phyloP scores from a whole-genome alignment of 768 basidiomycete species.

The Boletellus sp. region DNA sequence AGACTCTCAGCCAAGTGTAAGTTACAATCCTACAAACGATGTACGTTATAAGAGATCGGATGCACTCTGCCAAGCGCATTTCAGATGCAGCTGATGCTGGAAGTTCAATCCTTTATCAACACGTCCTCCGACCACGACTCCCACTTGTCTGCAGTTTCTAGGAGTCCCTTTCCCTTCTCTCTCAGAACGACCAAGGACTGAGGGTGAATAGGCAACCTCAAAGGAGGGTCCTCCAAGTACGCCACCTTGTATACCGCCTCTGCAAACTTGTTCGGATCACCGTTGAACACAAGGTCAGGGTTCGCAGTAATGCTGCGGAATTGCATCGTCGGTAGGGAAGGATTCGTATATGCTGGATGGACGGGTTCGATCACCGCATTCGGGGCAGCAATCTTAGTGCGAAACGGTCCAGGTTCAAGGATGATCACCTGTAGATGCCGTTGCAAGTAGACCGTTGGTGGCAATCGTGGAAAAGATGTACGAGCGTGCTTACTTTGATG shows the following conservation, averaged over 20 bases:
- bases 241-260: conserved; percentile 4
- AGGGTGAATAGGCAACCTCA: conserved; percentile 11
- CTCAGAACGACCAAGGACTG: background rate
- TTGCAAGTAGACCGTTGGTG: too few relatives aligned
- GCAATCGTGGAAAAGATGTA: too few relatives aligned
- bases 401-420: conserved; percentile 1
- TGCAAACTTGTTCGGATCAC: conserved; percentile 18
- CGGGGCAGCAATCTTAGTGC: background rate
- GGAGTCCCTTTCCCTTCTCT: conserved; percentile 1
- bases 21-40: too few relatives aligned
- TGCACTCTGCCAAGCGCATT: too few relatives aligned
- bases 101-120: background rate
- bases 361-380: background rate
- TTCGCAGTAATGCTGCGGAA: background rate
- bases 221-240: conserved; percentile 13
- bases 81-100: too few relatives aligned
- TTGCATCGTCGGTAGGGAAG: conserved; percentile 1
- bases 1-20: too few relatives aligned
- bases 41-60: too few relatives aligned
- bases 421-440: conserved; percentile 1
- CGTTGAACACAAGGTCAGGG: background rate
- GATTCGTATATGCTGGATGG: conserved; percentile 15
- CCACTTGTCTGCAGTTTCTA: conserved; percentile 17
- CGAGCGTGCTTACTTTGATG: conserved; percentile 12
- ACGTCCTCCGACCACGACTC: conserved; percentile 19